phyloP scores from a whole-genome alignment of 2,329 filamentous ascomycete species.

The Diaporthe citri region DNA sequence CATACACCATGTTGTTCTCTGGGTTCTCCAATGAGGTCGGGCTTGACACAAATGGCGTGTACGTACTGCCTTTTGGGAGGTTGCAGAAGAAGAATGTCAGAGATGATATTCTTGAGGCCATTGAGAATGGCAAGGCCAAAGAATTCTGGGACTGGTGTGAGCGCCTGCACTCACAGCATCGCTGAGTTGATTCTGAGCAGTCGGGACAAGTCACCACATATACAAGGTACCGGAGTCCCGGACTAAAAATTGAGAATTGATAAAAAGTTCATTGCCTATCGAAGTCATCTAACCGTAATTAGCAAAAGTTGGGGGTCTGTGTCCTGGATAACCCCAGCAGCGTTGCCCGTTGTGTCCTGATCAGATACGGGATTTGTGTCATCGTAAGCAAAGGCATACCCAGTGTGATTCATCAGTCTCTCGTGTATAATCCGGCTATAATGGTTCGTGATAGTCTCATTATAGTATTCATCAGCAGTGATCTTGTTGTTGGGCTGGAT shows the following conservation, averaged over 20 bases:
- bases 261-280: neutral
- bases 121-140: slow-evolving; percentile 30
- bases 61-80: slow-evolving; percentile 37
- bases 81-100: slow-evolving; percentile 34
- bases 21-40: slow-evolving; percentile 31
- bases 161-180: neutral
- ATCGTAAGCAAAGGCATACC: slow-evolving; percentile 34
- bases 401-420: neutral
- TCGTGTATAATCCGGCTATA: slow-evolving; percentile 29
- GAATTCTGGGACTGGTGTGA: slow-evolving; percentile 40
- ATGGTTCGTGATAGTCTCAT: neutral
- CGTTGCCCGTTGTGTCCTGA: slow-evolving; percentile 20
- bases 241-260: neutral
- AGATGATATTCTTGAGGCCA: slow-evolving; percentile 32
- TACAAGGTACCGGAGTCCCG: neutral
- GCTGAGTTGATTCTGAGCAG: neutral
- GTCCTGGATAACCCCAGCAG: slow-evolving; percentile 29
- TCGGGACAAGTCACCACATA: neutral
- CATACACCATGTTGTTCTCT: slow-evolving; percentile 38
- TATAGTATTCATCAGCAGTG: slow-evolving; percentile 23
- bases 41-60: slow-evolving; percentile 34
- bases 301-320: slow-evolving; percentile 4
- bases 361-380: neutral
- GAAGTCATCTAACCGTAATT: slow-evolving; percentile 3
- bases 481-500: slow-evolving; percentile 22